Evolutionary conservation across 2,329 filamentous ascomycete species (phyloP).

Genomic region (Cladophialophora yegresii): DNA sequence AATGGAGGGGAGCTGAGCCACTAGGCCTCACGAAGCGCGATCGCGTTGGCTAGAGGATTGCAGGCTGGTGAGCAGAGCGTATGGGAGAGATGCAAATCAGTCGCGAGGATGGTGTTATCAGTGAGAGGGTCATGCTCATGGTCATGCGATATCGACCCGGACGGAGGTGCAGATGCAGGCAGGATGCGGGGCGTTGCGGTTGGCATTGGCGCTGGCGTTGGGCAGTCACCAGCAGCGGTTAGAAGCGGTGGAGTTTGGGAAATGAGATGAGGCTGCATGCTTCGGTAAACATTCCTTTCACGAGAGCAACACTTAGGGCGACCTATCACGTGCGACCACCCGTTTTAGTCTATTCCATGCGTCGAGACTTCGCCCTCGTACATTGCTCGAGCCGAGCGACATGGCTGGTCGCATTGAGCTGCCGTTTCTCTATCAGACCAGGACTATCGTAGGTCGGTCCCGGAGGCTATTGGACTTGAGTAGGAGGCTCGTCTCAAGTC

Average conservation of each 20-base stretch:
- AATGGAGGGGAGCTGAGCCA: not conserved
- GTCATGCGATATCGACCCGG: conserved; percentile 8
- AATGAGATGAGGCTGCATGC: conserved; percentile 1
- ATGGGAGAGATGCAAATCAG: not conserved
- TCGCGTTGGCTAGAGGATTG: not conserved
- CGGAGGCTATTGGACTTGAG: not conserved
- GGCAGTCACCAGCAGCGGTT: not conserved
- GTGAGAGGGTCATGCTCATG: not conserved
- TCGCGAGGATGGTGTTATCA: conserved; percentile 9
- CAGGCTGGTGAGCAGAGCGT: not conserved
- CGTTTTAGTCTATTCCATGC: not conserved
- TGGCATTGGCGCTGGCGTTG: not conserved
- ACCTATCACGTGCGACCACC: not conserved
- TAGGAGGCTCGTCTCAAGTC: not conserved
- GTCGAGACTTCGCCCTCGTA: not conserved
- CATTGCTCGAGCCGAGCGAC: not conserved
- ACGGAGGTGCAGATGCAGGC: not conserved
- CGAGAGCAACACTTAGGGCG: too few relatives aligned
- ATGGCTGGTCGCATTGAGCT: conserved; percentile 27
- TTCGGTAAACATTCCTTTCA: not conserved
- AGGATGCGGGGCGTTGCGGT: not conserved
- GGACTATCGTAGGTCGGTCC: conserved; percentile 25
- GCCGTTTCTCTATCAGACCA: conserved; percentile 34
- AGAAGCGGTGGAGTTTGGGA: not conserved
- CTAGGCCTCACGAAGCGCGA: not conserved